phyloP scores from a whole-genome alignment of 805 yeast genomes.

The Deakozyma indianensis region DNA sequence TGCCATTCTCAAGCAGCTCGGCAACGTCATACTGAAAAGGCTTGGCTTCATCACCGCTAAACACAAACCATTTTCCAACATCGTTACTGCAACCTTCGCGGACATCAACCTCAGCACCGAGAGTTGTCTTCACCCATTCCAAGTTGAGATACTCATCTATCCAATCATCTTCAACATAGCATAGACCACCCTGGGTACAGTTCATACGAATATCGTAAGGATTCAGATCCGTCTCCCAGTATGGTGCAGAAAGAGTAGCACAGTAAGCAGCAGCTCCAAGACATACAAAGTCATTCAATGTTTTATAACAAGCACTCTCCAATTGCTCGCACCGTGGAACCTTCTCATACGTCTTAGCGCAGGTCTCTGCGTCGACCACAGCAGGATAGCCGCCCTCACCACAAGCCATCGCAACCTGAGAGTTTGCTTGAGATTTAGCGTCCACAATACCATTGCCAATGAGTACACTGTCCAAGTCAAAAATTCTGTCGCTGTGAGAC shows the following conservation, averaged over 20 bases:
- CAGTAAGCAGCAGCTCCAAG: conserved; percentile 85
- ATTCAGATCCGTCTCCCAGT: conserved; percentile 66
- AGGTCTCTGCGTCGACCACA: conserved; percentile 61
- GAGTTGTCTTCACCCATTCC: conserved; percentile 54
- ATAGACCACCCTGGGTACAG: conserved; percentile 33
- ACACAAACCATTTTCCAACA: conserved; percentile 59
- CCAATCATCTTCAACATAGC: conserved; percentile 61
- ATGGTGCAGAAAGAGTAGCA: conserved; percentile 67
- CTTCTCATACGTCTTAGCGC: conserved; percentile 48
- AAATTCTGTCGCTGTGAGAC: conserved; percentile 43
- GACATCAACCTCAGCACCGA: conserved; percentile 68
- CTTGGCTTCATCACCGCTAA: conserved; percentile 51
- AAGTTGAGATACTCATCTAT: conserved; percentile 64
- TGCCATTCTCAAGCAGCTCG: conserved; percentile 44
- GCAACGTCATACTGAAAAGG: conserved; percentile 48
- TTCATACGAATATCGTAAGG: conserved; percentile 75
- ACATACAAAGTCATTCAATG: conserved; percentile 63
- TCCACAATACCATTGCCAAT: conserved; percentile 91
- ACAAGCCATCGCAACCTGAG: conserved; percentile 89
- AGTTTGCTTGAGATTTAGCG: conserved; percentile 62
- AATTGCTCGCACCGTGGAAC: conserved; percentile 63
- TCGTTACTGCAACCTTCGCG: conserved; percentile 67
- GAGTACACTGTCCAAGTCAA: conserved; percentile 59
- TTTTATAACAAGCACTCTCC: conserved; percentile 57
- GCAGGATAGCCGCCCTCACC: conserved; percentile 79